Base-by-base conservation (phyloP, 345 rosid species). In the Salix exigua region DNA sequence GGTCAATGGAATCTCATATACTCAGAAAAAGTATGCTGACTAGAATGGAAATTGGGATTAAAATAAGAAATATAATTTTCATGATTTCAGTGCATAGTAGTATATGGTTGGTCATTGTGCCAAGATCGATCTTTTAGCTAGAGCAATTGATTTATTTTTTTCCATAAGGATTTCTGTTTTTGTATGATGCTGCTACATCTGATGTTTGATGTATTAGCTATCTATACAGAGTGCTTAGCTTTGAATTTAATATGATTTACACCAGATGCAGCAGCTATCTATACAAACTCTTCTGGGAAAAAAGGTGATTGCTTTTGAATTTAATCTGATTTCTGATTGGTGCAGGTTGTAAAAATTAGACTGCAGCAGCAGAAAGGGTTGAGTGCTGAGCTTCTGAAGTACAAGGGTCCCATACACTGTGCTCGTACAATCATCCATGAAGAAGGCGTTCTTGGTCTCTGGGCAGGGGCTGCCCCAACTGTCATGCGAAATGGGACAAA, bases 391-490 rank as follows among this genome's bases (percentile, higher is more conserved):
- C 92, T 89, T 23, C 84, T 93, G 6, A 93, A 88, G 92, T 96
- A 93, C 84, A 93, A 92, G 82, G 98, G 97, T 79, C 99, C 98
- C 3, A 74, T 93, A 78, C 97, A 96, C 70, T 93, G 98, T 82
- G 97, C 96, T 40, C 85, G 87, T 35, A 78, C 76, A 77, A 91
- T 92, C 58, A 77, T 89, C 46, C 85, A 83, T 28, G 95, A 93
- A 82, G 97, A 96, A 83, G 92, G 94, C 72, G 65, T 89, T n/a
- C 73, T 85, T 8, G 99, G 99, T 23, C 86, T 96, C 60, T 96
- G 98, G 98, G 90, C 98, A 68, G 99, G 99, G 63, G 99, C 97
- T 73, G 88, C 96, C 40, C 98, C 99, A 9, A 96, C 98, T 3
- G 95, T 96, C 14, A 93, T 93, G 98, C 93, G 98, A 30, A 96